Conservation (phyloP, 495 filamentous ascomycete species). For the Neurospora sp. region DNA sequence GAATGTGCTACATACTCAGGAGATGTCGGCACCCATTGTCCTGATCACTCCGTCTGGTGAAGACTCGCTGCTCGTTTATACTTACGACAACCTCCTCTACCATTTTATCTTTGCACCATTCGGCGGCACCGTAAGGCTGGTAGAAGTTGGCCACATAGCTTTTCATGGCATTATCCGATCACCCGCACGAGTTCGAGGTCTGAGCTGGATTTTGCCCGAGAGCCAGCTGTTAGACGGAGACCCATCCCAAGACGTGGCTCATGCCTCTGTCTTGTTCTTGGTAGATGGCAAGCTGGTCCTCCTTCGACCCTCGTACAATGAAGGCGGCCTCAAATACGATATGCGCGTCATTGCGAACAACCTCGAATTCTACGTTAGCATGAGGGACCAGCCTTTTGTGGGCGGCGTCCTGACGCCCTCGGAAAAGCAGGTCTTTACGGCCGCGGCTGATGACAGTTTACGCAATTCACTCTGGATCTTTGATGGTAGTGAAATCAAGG, state of each 20-base stretch:
- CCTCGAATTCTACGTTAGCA: constrained; percentile 87
- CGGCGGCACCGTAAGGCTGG: constrained; percentile 59
- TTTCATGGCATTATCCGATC: constrained; percentile 94
- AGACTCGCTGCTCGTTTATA: constrained; percentile 92
- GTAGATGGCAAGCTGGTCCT: constrained; percentile 95
- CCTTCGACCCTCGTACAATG: constrained; percentile 70
- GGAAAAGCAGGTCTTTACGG: constrained; percentile 1
- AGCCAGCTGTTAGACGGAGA: constrained; percentile 85
- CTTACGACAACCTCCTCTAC: constrained; percentile 89
- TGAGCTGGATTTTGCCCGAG: constrained; percentile 94
- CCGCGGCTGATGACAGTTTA: constrained; percentile 42
- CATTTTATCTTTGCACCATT: constrained; percentile 78
- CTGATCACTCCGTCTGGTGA: constrained; percentile 80
- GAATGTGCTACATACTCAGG: constrained; percentile 61
- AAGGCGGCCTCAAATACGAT: constrained; percentile 84
- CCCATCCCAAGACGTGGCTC: constrained; percentile 90
- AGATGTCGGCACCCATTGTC: constrained; percentile 73
- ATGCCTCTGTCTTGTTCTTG: constrained; percentile 85
- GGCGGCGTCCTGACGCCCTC: constrained; percentile 1
- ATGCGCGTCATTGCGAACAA: constrained; percentile 94
- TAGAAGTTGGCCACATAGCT: constrained; percentile 91
- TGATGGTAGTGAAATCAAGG: constrained; percentile 70
- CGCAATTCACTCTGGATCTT: constrained; percentile 91
- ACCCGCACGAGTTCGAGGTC: constrained; percentile 78
- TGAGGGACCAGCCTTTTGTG: constrained; percentile 67